phyloP scores from a whole-genome alignment of 2,329 filamentous ascomycete species.

The Fusarium lateritium region DNA sequence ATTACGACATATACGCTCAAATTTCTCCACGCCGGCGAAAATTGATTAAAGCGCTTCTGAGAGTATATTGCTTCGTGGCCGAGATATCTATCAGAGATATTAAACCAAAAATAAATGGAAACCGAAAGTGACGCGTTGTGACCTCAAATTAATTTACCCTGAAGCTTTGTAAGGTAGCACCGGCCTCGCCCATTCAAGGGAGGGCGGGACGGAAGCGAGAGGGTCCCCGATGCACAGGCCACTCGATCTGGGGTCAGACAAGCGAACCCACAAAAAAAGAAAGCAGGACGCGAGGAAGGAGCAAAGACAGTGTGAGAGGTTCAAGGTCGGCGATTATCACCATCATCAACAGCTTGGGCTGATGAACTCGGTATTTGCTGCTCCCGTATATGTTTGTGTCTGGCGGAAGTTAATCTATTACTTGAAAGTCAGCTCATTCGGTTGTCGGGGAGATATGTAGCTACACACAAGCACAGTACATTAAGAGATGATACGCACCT shows the following conservation, averaged over 20 bases:
- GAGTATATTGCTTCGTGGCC: no score
- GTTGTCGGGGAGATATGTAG: neutral
- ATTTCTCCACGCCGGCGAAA: no score
- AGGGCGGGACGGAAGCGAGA: constrained; percentile 20
- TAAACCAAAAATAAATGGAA: neutral
- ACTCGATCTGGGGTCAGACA: constrained; percentile 36
- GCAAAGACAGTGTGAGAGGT: constrained; percentile 11
- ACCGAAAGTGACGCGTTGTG: no score
- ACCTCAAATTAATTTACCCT: constrained; percentile 6
- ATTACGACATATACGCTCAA: no score
- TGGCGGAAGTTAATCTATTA: neutral
- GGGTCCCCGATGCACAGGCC: constrained; percentile 39
- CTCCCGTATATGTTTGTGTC: neutral
- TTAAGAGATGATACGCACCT: no score
- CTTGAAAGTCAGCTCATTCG: neutral
- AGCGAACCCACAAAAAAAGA: constrained; percentile 47
- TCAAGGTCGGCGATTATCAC: constrained; percentile 12
- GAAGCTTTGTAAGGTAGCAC: neutral
- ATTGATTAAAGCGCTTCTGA: no score
- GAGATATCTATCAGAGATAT: neutral
- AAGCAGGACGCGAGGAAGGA: neutral
- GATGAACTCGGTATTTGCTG: neutral
- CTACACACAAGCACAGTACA: no score
- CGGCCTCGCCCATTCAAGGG: constrained; percentile 13
- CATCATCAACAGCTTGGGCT: constrained; percentile 15